A percentile compares a stretch with the other conserved stretches of the same genome.
phyloP scores from a whole-genome alignment of 208 protist species.

The Herpetomonas muscarum region DNA sequence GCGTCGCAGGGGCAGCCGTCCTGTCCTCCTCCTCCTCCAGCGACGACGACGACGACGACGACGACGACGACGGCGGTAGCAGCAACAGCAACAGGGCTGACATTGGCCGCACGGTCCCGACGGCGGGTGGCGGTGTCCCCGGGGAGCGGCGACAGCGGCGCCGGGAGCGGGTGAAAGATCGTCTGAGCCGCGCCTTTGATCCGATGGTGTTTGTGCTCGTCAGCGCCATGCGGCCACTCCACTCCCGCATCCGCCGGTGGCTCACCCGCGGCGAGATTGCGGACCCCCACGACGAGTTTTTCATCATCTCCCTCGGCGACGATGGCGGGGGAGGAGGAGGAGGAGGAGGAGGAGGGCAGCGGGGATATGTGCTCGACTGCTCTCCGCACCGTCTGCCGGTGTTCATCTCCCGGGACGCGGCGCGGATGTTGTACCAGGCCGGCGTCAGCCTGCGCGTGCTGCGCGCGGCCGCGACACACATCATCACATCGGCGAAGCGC shows the following conservation, averaged over 20 bases:
- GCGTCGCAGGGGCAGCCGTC: neutral
- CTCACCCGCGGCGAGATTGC: slow-evolving; percentile 44
- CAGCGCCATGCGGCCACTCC: slow-evolving; percentile 43
- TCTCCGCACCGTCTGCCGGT: slow-evolving; percentile 60
- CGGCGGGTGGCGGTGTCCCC: no score
- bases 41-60: slow-evolving; percentile 5
- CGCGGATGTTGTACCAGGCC: slow-evolving; percentile 46
- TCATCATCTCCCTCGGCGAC: slow-evolving; percentile 79
- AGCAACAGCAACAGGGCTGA: neutral
- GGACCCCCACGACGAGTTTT: slow-evolving; percentile 84
- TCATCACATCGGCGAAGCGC: slow-evolving; percentile 27
- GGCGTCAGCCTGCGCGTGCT: slow-evolving; percentile 72
- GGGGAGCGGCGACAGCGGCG: neutral
- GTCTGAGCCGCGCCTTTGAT: slow-evolving; percentile 27
- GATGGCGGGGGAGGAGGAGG: no score
- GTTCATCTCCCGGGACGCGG: slow-evolving; percentile 58
- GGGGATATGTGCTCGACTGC: slow-evolving; percentile 59
- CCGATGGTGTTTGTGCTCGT: slow-evolving; percentile 50
- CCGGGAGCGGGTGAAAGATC: neutral
- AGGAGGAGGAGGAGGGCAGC: no score
- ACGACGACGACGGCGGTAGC: neutral
- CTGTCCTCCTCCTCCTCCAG: no score
- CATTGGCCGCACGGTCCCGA: neutral
- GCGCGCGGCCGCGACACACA: slow-evolving; percentile 50
- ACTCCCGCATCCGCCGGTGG: slow-evolving; percentile 63